Conservation (phyloP, 495 filamentous ascomycete genomes). For the Cudoniella acicularis region DNA sequence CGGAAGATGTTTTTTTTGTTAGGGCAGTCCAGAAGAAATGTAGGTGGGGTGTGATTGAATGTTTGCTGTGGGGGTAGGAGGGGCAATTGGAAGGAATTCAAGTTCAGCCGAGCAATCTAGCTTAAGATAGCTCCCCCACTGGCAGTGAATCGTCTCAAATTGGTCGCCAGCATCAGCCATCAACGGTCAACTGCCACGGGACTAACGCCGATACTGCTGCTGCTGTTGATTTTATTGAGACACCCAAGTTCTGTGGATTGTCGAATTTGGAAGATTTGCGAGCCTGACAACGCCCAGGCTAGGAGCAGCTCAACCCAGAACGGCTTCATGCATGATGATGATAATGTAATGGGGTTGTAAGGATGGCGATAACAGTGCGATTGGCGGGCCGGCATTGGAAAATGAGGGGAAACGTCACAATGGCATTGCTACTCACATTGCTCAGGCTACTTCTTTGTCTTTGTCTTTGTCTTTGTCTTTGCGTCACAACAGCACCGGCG, state of each 20-base stretch:
- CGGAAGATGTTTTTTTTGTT: background rate
- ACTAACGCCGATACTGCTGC: background rate
- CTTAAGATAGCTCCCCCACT: background rate
- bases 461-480: background rate
- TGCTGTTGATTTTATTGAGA: background rate
- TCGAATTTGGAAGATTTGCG: background rate
- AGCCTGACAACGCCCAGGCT: background rate
- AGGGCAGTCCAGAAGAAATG: background rate
- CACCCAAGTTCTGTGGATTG: too few relatives aligned
- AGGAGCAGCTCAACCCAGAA: background rate
- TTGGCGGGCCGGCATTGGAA: conserved; percentile 10
- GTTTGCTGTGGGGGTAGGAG: background rate
- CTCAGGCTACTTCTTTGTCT: conserved; percentile 1
- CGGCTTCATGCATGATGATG: conserved; percentile 14
- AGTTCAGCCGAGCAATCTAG: background rate
- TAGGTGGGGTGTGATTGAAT: background rate
- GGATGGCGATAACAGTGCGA: conserved; percentile 16
- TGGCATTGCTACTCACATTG: background rate
- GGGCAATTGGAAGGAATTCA: background rate
- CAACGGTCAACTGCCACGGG: background rate
- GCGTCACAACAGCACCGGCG: background rate
- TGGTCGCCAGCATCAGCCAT: background rate
- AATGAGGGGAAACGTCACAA: background rate
- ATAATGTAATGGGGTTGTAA: conserved; percentile 8
- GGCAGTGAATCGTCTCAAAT: background rate